These are phyloP conservation scores for Eragrostis curvula DNA, from an alignment of 176 grass and related monocot species.

Conservation along the genomic window DNA sequence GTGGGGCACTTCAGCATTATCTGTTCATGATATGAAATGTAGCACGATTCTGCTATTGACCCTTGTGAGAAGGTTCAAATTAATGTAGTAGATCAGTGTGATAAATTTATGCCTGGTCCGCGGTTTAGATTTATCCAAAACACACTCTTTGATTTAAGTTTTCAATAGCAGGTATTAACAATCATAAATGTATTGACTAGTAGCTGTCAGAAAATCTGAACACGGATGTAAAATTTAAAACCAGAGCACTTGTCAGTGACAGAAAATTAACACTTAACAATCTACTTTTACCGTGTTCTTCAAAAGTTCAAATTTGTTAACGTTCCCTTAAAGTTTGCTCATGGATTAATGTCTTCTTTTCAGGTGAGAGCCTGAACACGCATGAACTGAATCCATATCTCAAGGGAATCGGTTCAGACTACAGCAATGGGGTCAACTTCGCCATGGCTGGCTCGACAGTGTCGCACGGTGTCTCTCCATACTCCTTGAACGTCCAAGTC, in stretches of 20 bases:
- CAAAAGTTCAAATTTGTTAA: neutral
- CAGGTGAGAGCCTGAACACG: slow-evolving; percentile 74
- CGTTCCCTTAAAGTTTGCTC: neutral
- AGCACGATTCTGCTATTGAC: neutral
- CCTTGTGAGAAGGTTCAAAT: neutral
- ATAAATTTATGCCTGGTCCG: neutral
- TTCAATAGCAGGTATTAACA: no score
- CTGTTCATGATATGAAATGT: slow-evolving; percentile 2
- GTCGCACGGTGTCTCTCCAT: slow-evolving; percentile 45
- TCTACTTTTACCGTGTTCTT: neutral
- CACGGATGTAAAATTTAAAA: neutral
- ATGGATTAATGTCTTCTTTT: neutral
- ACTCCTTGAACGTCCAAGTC: slow-evolving; percentile 72
- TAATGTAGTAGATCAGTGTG: neutral
- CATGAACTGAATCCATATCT: slow-evolving; percentile 74
- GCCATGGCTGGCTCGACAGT: slow-evolving; percentile 70
- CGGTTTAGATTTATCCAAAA: neutral
- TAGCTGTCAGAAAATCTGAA: neutral
- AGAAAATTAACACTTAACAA: neutral
- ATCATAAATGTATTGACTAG: neutral
- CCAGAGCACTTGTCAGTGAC: neutral
- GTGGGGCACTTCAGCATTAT: slow-evolving; percentile 17
- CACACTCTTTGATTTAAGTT: no score
- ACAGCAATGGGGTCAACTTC: slow-evolving; percentile 87
- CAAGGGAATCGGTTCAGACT: slow-evolving; percentile 75